Evolutionary conservation across 805 yeast genomes (phyloP), one percentile per base, ranked within the genome.

Genomic region (Ogataea dorogensis): DNA sequence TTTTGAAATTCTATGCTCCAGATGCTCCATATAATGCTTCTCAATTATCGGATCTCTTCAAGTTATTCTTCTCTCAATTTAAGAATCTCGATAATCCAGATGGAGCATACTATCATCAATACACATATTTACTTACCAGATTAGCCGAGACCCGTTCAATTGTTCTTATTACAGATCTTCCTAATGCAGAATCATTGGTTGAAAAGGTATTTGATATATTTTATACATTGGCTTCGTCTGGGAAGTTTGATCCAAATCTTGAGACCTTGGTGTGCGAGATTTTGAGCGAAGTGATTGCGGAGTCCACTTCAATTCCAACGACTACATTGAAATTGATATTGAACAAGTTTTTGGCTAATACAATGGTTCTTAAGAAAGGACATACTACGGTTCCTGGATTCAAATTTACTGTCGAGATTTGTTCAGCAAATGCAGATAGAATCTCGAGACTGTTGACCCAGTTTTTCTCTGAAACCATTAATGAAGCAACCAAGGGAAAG

Each of bases 11-110:
- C 11, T 81, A 71, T 51, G 96, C 95, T 0, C 96, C 96, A 0
- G 86, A 88, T 54, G 95, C 96, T 5, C 96, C 97, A 4, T 88
- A 73, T 58, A 76, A 83, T 2, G 77, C 79, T 16, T 44, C 64
- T 2, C 80, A 82, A 46, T 65, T 88, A 24, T 65, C 77, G 1
- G 79, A 68, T 4, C 72, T 86, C 13, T 86, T 88, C 63, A 74
- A 70, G 45, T 66, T 85, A 6, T 76, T 87, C 50, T 70, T 82
- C 42, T 56, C 62, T 17, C 88, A 84, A 53, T 74, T 89, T 46
- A 68, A 68, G 36, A 70, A 67, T 30, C 58, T 86, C 26, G 54
- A 67, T 4, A 54, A 65, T 21, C 48, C 64, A 5, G 79, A 79
- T 38, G 79, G 77, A 13, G 75, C 86, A 0, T 79, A 76, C 51